phyloP scores from a whole-genome alignment of 1,284 basidiomycete genomes.

The Inonotus hispidus region DNA sequence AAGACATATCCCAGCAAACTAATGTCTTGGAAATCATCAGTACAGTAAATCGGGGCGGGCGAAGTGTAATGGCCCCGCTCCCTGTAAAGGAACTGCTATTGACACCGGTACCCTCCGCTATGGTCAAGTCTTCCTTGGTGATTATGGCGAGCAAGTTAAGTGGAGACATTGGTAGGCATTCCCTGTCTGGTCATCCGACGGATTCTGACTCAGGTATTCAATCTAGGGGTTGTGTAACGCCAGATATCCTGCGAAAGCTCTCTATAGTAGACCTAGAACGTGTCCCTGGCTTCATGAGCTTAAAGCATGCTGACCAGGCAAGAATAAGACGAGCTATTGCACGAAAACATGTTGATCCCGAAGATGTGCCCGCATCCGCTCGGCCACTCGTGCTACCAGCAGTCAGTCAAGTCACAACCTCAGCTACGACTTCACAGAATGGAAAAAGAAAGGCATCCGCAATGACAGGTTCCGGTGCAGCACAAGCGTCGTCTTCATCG shows the following conservation, averaged over 20 bases:
- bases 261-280: slow-evolving; percentile 37
- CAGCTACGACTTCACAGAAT: not conserved
- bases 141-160: slow-evolving; percentile 56
- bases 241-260: slow-evolving; percentile 46
- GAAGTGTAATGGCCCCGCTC: slow-evolving; percentile 56
- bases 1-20: not conserved
- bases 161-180: slow-evolving; percentile 65
- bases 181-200: not conserved
- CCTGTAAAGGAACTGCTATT: slow-evolving; percentile 53
- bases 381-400: slow-evolving; percentile 20
- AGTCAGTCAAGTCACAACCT: not conserved
- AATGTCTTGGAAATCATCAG: slow-evolving; percentile 30
- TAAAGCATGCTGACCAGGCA: slow-evolving; percentile 54
- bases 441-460: slow-evolving; percentile 12
- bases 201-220: not conserved
- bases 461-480: not conserved
- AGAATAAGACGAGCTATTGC: slow-evolving; percentile 57
- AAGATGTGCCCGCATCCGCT: slow-evolving; percentile 45
- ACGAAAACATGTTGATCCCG: slow-evolving; percentile 44
- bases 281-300: slow-evolving; percentile 43
- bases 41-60: slow-evolving; percentile 66
- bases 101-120: slow-evolving; percentile 56
- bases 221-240: slow-evolving; percentile 65
- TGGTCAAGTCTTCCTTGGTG: slow-evolving; percentile 40
- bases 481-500: slow-evolving; percentile 7